phyloP scores from a whole-genome alignment of 257 asterid genomes.

The Mitragyna speciosa region DNA sequence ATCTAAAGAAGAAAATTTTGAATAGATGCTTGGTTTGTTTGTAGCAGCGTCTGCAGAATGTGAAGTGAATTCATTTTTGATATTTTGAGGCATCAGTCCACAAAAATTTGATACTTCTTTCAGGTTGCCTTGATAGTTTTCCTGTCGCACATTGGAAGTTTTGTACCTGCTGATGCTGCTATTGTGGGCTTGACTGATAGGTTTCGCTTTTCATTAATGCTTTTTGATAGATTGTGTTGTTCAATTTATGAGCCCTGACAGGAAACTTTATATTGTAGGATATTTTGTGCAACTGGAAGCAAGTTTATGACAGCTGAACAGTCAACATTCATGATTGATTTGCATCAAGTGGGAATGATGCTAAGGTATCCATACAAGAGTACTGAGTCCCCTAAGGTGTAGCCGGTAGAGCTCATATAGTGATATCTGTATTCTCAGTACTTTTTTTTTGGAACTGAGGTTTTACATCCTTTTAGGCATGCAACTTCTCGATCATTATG shows the following conservation, averaged over 20 bases:
- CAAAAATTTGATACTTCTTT: constrained; percentile 21
- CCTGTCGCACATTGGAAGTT: constrained; percentile 95
- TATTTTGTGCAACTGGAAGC: constrained; percentile 93
- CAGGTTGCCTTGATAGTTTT: constrained; percentile 97
- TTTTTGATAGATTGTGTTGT: constrained; percentile 7
- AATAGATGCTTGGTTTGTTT: background rate
- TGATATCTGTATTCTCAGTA: background rate
- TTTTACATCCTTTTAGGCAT: constrained; percentile 55
- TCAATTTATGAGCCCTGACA: background rate
- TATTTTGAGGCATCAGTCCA: constrained; percentile 4
- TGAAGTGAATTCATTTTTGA: background rate
- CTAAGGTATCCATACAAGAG: constrained; percentile 56
- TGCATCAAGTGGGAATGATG: constrained; percentile 96
- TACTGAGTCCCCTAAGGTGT: no score
- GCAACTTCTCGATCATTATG: constrained; percentile 84
- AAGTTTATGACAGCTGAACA: constrained; percentile 96
- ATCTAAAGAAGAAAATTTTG: background rate
- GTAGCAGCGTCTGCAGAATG: background rate
- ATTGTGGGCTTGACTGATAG: constrained; percentile 96
- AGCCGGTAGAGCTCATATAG: constrained; percentile 9
- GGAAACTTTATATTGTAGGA: constrained; percentile 43
- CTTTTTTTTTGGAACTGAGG: constrained; percentile 2
- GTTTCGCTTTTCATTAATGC: constrained; percentile 33
- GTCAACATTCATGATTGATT: constrained; percentile 97
- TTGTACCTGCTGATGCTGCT: constrained; percentile 97